A percentile compares a stretch with the other conserved stretches of the same genome.
These are phyloP conservation scores for Colletotrichum endophyticum DNA, from an alignment of 2,329 filamentous ascomycete species.

Conservation along the genomic window DNA sequence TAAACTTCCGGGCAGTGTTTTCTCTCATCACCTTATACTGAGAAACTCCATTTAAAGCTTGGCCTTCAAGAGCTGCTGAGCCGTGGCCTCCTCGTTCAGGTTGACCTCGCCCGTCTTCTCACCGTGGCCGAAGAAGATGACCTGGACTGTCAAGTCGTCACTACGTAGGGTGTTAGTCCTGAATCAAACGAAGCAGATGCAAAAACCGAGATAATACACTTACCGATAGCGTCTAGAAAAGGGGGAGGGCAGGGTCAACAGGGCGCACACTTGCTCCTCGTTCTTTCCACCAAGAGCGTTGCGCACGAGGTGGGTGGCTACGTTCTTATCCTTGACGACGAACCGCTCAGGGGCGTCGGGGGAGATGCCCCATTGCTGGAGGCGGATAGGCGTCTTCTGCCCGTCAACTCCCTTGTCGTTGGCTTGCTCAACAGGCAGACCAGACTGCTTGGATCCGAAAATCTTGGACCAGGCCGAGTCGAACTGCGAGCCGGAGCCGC, in stretches of 20 bases:
- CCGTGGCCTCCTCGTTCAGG: constrained; percentile 87
- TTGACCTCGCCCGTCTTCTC: constrained; percentile 78
- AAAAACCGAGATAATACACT: constrained; percentile 18
- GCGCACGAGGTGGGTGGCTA: constrained; percentile 91
- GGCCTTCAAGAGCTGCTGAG: constrained; percentile 44
- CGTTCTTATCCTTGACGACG: constrained; percentile 93
- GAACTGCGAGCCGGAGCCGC: constrained; percentile 65
- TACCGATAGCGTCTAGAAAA: constrained; percentile 91
- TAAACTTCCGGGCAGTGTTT: neutral
- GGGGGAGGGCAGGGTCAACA: constrained; percentile 89
- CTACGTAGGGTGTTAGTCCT: constrained; percentile 45
- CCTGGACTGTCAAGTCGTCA: constrained; percentile 95
- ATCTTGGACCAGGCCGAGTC: constrained; percentile 71
- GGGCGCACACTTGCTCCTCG: constrained; percentile 88
- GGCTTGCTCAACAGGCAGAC: constrained; percentile 77
- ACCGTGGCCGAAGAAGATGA: constrained; percentile 95
- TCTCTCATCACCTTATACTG: neutral
- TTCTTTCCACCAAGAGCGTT: constrained; percentile 95
- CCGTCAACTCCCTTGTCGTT: constrained; percentile 60
- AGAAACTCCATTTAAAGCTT: constrained; percentile 35
- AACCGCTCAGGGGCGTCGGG: constrained; percentile 80
- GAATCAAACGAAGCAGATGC: neutral
- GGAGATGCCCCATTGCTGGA: constrained; percentile 89
- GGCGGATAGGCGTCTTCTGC: constrained; percentile 85
- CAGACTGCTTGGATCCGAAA: constrained; percentile 56